Evolutionary conservation across 257 asterid genomes (phyloP), one percentile per base, ranked within the genome.

Genomic region (Plantago major): DNA sequence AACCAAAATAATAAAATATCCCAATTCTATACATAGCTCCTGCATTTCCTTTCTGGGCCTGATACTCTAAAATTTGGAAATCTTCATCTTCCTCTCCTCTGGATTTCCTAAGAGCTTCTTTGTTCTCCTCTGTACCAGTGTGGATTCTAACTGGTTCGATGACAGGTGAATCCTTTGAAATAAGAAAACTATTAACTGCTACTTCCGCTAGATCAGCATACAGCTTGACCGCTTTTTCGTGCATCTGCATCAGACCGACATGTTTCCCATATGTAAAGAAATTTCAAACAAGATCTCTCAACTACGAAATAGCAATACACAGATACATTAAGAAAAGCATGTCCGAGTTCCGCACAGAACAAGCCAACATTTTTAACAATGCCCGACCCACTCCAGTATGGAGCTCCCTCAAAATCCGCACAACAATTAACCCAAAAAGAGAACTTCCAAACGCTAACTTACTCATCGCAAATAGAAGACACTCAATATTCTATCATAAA

Each of bases 51-150:
- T 89, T 92, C 71, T 81, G 95, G 19, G 99, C 99, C 70, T 87
- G 97, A 72, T 89, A 89, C 67, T 93, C 99, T 81, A 82, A 76
- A 69, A 93, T 87, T 74, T 93, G 99, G 78, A 93, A 93, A 76
- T 93, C 96, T 71, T 93, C 97, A 69, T 89, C 97, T 69, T 93
- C 99, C 79, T 93, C 99, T 46, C 99, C 99, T 72, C 96, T 81
- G 12, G 95, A 89, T 73, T 84, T 89, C 63, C 99, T 84, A 44
- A 93, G 82, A 9, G 97, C 99, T 67, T 85, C 96, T 79, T 89
- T 93, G 47, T 93, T 93, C 71, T 93, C 99, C 84, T 93, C 99
- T n/a, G 94, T 84, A 52, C 99, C 97, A 64, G 64, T 89, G 74
- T 93, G 99, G 74, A 93, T 93, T 81, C 99, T 79, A 67, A 93